Evolutionary conservation across 2,329 filamentous ascomycete genomes (phyloP), one percentile per base, ranked within the genome.

Genomic region (Dactylonectria estremocensis): DNA sequence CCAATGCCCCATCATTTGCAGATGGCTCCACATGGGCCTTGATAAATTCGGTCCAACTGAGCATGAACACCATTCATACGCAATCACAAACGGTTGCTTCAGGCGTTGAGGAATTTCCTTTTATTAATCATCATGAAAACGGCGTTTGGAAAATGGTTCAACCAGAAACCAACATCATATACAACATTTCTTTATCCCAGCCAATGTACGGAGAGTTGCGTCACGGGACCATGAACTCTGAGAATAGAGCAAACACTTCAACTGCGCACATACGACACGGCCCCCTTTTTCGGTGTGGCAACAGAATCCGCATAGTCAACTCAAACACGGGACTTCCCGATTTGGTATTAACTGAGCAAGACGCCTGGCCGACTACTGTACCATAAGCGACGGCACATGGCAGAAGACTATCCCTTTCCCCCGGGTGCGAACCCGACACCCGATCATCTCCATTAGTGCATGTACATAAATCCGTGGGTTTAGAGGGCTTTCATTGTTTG

Each of bases 1-100:
- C 69, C 72, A 18, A 71, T 76, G 69, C 71, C 74, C 62, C 74
- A 76, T 55, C 72, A 76, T 46, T 57, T 76, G 45, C 68, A 76
- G 56, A 69, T 75, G 64, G 61, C 57, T 43, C 69, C 73, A 48
- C 73, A 75, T 7, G 66, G 71, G 18, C 68, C 68, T 64, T 72
- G 61, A 70, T 49, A 55, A 43, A 33, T 45, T 24, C 35, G 43
- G 37, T 35, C 43, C 20, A 50, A 22, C 6, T 43, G 35, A n/a
- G 53, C 43, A 45, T 48, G 54, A 37, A 59, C 49, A 55, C 54
- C 54, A 45, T 28, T 28, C 24, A 28, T 28, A 28, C 24, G 24
- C 24, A 28, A 28, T 7, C 46, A 54, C 50, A 55, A 37, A 55
- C 43, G 33, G 56, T 55, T 45, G 18, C 60, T 49, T n/a, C 49